Evolutionary conservation across 768 basidiomycete genomes (phyloP).

Genomic region (Phylloporus sp.): DNA sequence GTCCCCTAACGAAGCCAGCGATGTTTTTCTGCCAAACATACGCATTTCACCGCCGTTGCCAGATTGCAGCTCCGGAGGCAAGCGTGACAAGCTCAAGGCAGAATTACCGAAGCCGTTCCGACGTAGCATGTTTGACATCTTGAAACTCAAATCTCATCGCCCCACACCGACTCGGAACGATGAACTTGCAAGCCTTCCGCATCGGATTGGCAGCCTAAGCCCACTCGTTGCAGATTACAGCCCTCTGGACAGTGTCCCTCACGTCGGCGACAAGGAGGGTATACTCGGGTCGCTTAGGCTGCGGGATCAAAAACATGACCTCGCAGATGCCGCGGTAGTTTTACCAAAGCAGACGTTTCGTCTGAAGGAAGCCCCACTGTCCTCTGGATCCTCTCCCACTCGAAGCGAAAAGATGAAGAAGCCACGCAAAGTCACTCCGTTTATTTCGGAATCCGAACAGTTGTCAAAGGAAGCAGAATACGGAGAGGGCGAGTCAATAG

Average conservation of each 20-base stretch:
- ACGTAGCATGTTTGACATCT: constrained; percentile 20
- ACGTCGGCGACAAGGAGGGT: not conserved
- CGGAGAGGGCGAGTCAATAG: not conserved
- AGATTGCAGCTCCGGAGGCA: not conserved
- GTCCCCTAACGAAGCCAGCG: not conserved
- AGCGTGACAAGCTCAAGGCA: not conserved
- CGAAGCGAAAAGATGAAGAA: not conserved
- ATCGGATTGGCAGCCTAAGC: constrained; percentile 1
- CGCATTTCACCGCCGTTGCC: not conserved
- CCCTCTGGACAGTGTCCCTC: constrained; percentile 1
- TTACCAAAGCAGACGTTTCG: not conserved
- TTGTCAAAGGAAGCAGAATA: not conserved
- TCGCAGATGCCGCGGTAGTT: not conserved
- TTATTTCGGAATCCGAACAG: not conserved
- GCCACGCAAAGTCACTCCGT: constrained; percentile 11
- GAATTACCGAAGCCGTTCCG: constrained; percentile 14
- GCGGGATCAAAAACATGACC: not conserved
- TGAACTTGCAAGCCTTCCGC: not conserved
- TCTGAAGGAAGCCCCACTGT: not conserved
- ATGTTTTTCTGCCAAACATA: constrained; percentile 3
- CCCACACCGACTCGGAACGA: not conserved
- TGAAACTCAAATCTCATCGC: constrained; percentile 14
- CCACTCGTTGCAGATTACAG: too few relatives aligned
- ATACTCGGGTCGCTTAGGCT: not conserved
- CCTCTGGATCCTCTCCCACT: too few relatives aligned